These are phyloP conservation scores for Vigna unguiculata DNA, from an alignment of 306 rosid species.

Conservation along the genomic window DNA sequence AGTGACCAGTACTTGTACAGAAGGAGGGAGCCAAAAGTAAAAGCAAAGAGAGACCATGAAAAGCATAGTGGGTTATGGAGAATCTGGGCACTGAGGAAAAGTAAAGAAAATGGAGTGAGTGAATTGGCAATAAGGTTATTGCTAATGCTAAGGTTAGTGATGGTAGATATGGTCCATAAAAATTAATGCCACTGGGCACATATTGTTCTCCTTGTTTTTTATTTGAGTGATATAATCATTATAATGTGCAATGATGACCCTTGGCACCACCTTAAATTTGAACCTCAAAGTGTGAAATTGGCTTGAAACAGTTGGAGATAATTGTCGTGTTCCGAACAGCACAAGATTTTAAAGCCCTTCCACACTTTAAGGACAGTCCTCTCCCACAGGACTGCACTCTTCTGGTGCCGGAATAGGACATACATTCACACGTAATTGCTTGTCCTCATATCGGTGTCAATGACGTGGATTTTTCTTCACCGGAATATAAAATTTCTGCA, in stretches of 20 bases:
- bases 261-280: conserved; percentile 1
- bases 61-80: conserved; percentile 28
- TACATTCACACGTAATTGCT: no score
- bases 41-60: conserved; percentile 15
- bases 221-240: background rate
- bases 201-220: background rate
- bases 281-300: conserved; percentile 5
- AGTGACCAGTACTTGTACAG: background rate
- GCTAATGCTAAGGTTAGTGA: background rate
- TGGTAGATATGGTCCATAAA: conserved; percentile 27
- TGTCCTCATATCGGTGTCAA: no score
- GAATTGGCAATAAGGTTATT: background rate
- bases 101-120: background rate
- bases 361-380: background rate
- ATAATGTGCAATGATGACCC: background rate
- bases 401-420: no score
- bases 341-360: background rate
- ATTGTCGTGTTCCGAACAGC: background rate
- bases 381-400: background rate
- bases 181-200: background rate
- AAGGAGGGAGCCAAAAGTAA: conserved; percentile 14
- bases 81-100: conserved; percentile 31
- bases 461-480: background rate
- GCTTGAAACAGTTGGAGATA: background rate
- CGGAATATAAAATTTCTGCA: background rate